These are phyloP conservation scores for Rosa chinensis DNA, from an alignment of 306 rosid genomes.

Conservation along the genomic window DNA sequence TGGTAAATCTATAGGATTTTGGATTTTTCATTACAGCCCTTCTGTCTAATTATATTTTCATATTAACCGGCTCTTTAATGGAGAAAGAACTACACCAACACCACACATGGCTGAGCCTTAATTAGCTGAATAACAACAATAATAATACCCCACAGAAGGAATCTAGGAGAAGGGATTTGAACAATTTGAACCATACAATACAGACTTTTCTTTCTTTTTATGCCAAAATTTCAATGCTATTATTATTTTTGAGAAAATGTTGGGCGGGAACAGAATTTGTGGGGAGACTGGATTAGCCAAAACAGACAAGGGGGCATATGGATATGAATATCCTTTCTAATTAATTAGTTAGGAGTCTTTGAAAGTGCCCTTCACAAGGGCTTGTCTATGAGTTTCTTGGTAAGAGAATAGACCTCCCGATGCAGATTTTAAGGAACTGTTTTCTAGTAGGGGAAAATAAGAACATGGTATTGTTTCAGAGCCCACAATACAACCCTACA, in stretches of 20 bases:
- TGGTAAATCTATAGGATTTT: background rate
- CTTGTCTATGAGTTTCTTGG: slow-evolving; percentile 20
- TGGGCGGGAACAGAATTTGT: slow-evolving; percentile 4
- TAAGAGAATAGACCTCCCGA: background rate
- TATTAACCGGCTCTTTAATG: background rate
- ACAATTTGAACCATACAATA: slow-evolving; percentile 3
- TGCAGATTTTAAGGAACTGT: slow-evolving; percentile 5
- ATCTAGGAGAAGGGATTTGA: slow-evolving; percentile 4
- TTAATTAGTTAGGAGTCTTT: slow-evolving; percentile 22
- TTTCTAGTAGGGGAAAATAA: background rate
- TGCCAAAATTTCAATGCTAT: background rate
- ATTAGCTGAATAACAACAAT: background rate
- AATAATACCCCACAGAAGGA: slow-evolving; percentile 5
- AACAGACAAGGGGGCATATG: slow-evolving; percentile 1
- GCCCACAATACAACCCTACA: slow-evolving; percentile 17
- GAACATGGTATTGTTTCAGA: slow-evolving; percentile 1
- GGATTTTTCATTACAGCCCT: background rate
- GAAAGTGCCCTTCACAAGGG: slow-evolving; percentile 35
- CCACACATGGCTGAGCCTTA: background rate
- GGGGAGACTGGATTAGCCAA: slow-evolving; percentile 11
- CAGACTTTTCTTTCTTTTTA: background rate
- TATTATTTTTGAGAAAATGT: background rate
- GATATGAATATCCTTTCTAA: slow-evolving; percentile 7
- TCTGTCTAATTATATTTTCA: background rate
- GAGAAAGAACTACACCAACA: background rate